Evolutionary conservation across 2,329 filamentous ascomycete genomes (phyloP), one percentile per base, ranked within the genome.

Genomic region (Aspergillus sp.): DNA sequence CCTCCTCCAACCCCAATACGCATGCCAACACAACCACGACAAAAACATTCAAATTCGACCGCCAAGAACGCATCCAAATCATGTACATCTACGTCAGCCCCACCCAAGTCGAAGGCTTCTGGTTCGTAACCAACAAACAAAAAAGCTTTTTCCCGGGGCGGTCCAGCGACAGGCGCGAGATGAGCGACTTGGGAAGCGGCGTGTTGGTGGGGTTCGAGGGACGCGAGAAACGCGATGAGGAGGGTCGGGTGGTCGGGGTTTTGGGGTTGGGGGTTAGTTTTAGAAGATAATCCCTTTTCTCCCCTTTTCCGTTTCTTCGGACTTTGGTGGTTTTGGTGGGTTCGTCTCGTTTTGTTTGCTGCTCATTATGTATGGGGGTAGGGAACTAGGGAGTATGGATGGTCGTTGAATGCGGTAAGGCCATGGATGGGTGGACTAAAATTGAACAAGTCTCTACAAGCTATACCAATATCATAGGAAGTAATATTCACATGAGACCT

Each of bases 11-110:
- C n/a, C n/a, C n/a, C n/a, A n/a, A n/a, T n/a, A n/a, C n/a, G n/a
- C n/a, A n/a, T n/a, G n/a, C n/a, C 20, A 20, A 20, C 20, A 20
- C 20, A 20, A 20, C 20, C 20, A 20, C 20, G 20, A 20, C 6
- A 18, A 55, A 55, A 39, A 16, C 22, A 20, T 55, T 55, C 24
- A 6, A 9, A 3, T 55, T 55, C 24, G 39, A 18, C 7, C 14
- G 29, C n/a, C 39, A 45, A 22, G 53, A 55, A 39, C 22, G 53
- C 22, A 55, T 55, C 42, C 53, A 55, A 10, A 55, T 55, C 42
- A 55, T 55, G 53, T 55, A 55, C 24, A 24, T 55, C 11, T 55
- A 55, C 46, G 53, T 45, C 24, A 42, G 49, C 12, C 16, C n/a
- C 7, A 42, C 45, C 6, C 22, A 45, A 7, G 53, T 55, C 6